Conservation (phyloP, 768 basidiomycete species). For the Myochromella boudieri region DNA sequence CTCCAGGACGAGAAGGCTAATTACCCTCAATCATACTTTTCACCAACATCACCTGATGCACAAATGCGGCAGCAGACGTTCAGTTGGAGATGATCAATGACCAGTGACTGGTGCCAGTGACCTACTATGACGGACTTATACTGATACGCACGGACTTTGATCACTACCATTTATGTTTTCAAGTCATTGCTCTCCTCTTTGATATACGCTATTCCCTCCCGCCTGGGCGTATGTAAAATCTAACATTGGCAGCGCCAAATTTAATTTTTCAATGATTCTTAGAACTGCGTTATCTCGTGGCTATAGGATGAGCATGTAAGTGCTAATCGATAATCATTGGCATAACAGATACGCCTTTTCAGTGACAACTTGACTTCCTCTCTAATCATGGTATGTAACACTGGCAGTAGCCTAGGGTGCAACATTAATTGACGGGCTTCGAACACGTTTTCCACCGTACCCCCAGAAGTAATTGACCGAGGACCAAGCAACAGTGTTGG, state of each 20-base stretch:
- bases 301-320: neutral
- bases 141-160: too few species aligned
- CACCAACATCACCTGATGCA: conserved; percentile 18
- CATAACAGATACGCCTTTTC: too few species aligned
- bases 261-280: conserved; percentile 15
- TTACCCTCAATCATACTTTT: conserved; percentile 15
- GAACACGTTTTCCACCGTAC: too few species aligned
- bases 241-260: conserved; percentile 13
- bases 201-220: conserved; percentile 12
- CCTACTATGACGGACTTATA: conserved; percentile 4
- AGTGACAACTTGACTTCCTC: too few species aligned
- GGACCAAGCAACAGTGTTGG: too few species aligned
- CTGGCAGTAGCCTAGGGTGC: too few species aligned
- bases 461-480: too few species aligned
- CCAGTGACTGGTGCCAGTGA: too few species aligned
- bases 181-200: conserved; percentile 3
- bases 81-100: conserved; percentile 4
- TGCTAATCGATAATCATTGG: neutral
- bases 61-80: conserved; percentile 6
- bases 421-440: too few species aligned
- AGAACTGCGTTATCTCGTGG: neutral
- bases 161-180: too few species aligned
- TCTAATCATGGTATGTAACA: too few species aligned
- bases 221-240: conserved; percentile 9
- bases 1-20: conserved; percentile 6